Evolutionary conservation across 768 basidiomycete species (phyloP), one percentile per base, ranked within the genome.

Genomic region (Lentinula sp.): DNA sequence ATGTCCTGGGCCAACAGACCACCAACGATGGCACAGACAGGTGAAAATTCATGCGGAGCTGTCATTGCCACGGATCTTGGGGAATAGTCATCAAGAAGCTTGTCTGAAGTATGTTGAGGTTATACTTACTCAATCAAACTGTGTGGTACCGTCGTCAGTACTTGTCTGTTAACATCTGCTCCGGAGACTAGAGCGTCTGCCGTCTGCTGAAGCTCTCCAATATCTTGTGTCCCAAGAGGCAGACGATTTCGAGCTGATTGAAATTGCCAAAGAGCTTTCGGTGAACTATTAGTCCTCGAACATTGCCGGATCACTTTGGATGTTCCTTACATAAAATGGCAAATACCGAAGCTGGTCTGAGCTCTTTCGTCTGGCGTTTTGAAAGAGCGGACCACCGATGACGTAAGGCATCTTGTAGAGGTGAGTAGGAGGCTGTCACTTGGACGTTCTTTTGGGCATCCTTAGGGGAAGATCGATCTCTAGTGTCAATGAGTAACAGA

Each of bases 1-100:
- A 98, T 88, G 70, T 99, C 97, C 71, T 98, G 97, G 1, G 88
- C 95, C 13, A 98, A 76, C 75, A 98, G 84, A 23, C 97, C 97
- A 31, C 97, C 97, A 42, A 99, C 80, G 39, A 99, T 90, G 1
- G 97, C 97, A 70, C 94, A 93, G 1, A 94, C 87, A 0, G 97
- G 94, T 0, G 94, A 89, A 75, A 98, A 93, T 70, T 96, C 94
- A 70, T 89, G 86, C 18, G 76, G 73, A 6, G 92, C 88, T n/a
- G 88, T 86, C 13, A 76, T 80, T 4, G 87, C 77, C 45, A 90
- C 65, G n/a, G 84, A 76, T 64, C 95, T 97, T 65, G 23, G 34
- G 50, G 53, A 54, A 23, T 61, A 61, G 49, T 50, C 45, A 49
- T 57, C 53, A 59, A 35, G 55, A 60, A n/a, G 42, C 57, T 56